Evolutionary conservation across 2,329 filamentous ascomycete genomes (phyloP).

Genomic region (Ophiostoma pallidulum): DNA sequence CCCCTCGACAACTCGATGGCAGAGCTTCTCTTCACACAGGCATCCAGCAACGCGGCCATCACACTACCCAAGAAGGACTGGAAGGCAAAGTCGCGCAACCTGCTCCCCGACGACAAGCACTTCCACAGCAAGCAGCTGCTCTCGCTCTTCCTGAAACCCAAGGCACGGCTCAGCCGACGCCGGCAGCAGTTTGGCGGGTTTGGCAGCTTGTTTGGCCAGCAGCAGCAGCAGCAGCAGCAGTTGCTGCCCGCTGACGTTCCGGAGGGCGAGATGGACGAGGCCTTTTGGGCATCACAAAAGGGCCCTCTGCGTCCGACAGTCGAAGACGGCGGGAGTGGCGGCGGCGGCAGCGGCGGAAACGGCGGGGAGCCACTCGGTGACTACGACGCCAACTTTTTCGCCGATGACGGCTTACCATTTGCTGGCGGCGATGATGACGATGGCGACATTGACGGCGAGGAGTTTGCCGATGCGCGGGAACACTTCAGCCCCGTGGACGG

Average conservation of each 20-base stretch:
- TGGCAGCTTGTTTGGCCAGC: slow-evolving; percentile 29
- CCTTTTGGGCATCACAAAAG: slow-evolving; percentile 79
- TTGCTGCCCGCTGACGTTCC: slow-evolving; percentile 42
- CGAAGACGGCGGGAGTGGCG: slow-evolving; percentile 23
- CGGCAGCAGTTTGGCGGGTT: slow-evolving; percentile 38
- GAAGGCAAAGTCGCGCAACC: slow-evolving; percentile 86
- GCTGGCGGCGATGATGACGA: slow-evolving; percentile 55
- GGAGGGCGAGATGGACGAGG: slow-evolving; percentile 81
- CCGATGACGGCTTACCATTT: slow-evolving; percentile 70
- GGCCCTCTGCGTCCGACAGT: slow-evolving; percentile 29
- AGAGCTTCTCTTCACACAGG: slow-evolving; percentile 72
- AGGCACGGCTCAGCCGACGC: slow-evolving; percentile 67
- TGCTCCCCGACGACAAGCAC: slow-evolving; percentile 94
- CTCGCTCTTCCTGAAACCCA: slow-evolving; percentile 88
- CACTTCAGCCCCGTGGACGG: slow-evolving; percentile 60
- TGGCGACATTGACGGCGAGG: slow-evolving; percentile 50
- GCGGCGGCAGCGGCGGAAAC: slow-evolving; percentile 36
- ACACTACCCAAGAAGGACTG: slow-evolving; percentile 87
- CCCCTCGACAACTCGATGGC: slow-evolving; percentile 62
- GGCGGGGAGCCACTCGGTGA: slow-evolving; percentile 55
- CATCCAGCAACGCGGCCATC: slow-evolving; percentile 70
- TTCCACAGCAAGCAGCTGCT: slow-evolving; percentile 91
- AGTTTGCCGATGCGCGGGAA: slow-evolving; percentile 73
- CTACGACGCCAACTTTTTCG: slow-evolving; percentile 97
- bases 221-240: slow-evolving; percentile 10